Conservation (phyloP, 2,329 filamentous ascomycete species). For the Fusarium buxicola region DNA sequence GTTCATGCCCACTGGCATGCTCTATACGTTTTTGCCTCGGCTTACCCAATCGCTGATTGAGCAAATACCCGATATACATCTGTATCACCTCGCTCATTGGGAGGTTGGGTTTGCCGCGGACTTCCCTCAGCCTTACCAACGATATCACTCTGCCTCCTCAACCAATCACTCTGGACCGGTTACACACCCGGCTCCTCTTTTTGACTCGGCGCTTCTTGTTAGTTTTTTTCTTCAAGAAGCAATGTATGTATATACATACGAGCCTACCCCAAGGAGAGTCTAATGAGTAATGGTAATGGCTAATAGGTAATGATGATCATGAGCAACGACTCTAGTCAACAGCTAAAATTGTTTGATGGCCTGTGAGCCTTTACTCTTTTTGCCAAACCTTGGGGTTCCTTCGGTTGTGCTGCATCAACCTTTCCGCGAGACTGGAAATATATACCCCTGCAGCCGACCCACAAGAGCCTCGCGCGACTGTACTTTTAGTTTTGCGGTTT, state of each 20-base stretch:
- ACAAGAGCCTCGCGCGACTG: conserved; percentile 26
- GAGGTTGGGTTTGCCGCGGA: conserved; percentile 24
- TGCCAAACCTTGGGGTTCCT: conserved; percentile 17
- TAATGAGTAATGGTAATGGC: conserved; percentile 31
- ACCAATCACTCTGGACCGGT: conserved; percentile 16
- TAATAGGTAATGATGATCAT: conserved; percentile 29
- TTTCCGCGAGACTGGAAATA: conserved; percentile 17
- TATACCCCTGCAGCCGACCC: conserved; percentile 22
- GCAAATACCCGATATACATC: conserved; percentile 1
- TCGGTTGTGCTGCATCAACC: conserved; percentile 16
- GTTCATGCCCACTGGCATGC: conserved; percentile 38
- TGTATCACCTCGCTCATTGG: conserved; percentile 6
- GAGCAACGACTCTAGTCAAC: conserved; percentile 25
- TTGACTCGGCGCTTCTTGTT: conserved; percentile 13
- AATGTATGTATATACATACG: conserved; percentile 22
- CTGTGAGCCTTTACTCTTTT: conserved; percentile 10
- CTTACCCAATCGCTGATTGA: conserved; percentile 12
- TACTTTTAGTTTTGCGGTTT: conserved; percentile 32
- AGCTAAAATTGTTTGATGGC: conserved; percentile 16
- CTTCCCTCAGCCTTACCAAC: conserved; percentile 30
- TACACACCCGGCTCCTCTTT: conserved; percentile 17
- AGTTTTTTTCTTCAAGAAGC: conserved; percentile 18
- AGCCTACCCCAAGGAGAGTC: conserved; percentile 12
- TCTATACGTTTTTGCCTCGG: conserved; percentile 44
- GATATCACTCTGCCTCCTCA: conserved; percentile 16